These are phyloP conservation scores for Ganoderma meredithae DNA, from an alignment of 1,284 basidiomycete species.

Conservation along the genomic window DNA sequence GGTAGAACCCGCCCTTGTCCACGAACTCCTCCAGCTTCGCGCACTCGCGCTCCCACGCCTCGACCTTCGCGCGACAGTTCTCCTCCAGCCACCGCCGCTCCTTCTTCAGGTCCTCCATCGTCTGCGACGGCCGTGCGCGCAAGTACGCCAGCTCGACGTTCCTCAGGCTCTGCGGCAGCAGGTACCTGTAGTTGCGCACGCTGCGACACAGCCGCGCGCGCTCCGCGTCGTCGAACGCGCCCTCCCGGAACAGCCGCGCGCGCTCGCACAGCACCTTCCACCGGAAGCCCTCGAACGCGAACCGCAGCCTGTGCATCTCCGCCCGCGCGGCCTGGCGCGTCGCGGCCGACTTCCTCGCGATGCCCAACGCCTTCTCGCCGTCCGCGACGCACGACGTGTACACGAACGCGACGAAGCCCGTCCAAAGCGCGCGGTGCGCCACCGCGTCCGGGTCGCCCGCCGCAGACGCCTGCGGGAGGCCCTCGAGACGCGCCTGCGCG, in stretches of 20 bases:
- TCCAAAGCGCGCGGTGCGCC: slow-evolving; percentile 42
- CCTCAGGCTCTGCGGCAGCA: slow-evolving; percentile 12
- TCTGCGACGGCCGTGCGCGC: slow-evolving; percentile 21
- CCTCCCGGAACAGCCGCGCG: slow-evolving; percentile 8
- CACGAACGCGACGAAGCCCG: slow-evolving; percentile 48
- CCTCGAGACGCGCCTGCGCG: slow-evolving; percentile 34
- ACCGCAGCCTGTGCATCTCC: slow-evolving; percentile 45
- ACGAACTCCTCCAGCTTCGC: slow-evolving; percentile 43
- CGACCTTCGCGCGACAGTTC: slow-evolving; percentile 44
- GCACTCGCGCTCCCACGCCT: slow-evolving; percentile 44
- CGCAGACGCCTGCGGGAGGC: slow-evolving; percentile 8
- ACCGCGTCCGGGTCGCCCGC: slow-evolving; percentile 6
- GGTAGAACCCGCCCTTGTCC: slow-evolving; percentile 46
- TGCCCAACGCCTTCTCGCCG: slow-evolving; percentile 49
- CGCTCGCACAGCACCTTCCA: slow-evolving; percentile 39
- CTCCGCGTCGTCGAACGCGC: neutral
- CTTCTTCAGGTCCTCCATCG: slow-evolving; percentile 32
- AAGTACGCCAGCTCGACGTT: slow-evolving; percentile 22
- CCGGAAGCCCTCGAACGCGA: slow-evolving; percentile 46
- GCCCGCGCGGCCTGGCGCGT: slow-evolving; percentile 46
- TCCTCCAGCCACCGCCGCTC: slow-evolving; percentile 47
- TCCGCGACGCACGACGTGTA: slow-evolving; percentile 51
- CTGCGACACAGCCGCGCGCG: slow-evolving; percentile 32
- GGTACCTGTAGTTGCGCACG: slow-evolving; percentile 22
- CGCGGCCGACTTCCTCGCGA: slow-evolving; percentile 43